Conservation (phyloP, 352 stramenopile species). For the Globisporangium yorkense region DNA sequence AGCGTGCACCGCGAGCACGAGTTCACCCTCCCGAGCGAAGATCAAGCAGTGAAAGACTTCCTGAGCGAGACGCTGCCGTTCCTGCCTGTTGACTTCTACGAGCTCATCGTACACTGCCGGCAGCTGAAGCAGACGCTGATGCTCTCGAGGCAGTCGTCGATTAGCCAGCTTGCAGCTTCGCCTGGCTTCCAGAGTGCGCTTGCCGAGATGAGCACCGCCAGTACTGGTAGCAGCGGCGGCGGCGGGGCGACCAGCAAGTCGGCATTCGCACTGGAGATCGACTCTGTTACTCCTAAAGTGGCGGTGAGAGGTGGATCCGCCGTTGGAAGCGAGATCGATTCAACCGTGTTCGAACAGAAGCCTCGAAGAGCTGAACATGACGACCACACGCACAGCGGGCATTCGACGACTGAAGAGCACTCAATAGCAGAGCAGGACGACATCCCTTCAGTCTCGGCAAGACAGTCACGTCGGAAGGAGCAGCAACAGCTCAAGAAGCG, state of each 20-base stretch:
- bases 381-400: slow-evolving; percentile 7
- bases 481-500: slow-evolving; percentile 23
- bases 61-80: slow-evolving; percentile 60
- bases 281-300: not conserved
- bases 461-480: slow-evolving; percentile 22
- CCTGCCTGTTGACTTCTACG: slow-evolving; percentile 74
- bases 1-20: slow-evolving; percentile 45
- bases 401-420: slow-evolving; percentile 9
- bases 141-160: slow-evolving; percentile 13
- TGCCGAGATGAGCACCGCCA: slow-evolving; percentile 1
- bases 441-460: slow-evolving; percentile 10
- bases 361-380: slow-evolving; percentile 2
- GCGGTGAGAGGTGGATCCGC: not conserved
- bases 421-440: slow-evolving; percentile 3
- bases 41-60: slow-evolving; percentile 45
- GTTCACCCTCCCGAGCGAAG: slow-evolving; percentile 49
- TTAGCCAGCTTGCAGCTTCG: slow-evolving; percentile 5
- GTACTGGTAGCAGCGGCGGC: not conserved
- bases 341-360: slow-evolving; percentile 5
- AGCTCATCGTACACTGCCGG: slow-evolving; percentile 56
- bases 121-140: slow-evolving; percentile 26
- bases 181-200: not conserved
- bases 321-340: not conserved
- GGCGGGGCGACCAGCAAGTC: not conserved
- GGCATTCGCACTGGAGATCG: slow-evolving; percentile 3